Percentiles rank a stretch among this genome's conserved stretches.
These are phyloP conservation scores for Zygosaccharomyces siamensis DNA, from an alignment of 805 yeast species.

Conservation along the genomic window DNA sequence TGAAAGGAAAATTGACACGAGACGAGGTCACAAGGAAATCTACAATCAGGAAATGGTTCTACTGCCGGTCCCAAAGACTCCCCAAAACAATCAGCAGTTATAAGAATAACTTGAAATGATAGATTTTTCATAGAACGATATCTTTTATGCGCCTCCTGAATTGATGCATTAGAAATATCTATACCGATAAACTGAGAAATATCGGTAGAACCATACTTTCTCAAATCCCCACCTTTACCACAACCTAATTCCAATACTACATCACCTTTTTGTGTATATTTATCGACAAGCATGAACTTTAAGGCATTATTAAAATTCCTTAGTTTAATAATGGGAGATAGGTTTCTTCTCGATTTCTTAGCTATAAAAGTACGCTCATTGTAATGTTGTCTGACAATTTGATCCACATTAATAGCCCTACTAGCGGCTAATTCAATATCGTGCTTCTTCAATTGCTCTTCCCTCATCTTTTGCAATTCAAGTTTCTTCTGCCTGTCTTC, in stretches of 20 bases:
- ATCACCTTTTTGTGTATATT: constrained; percentile 50
- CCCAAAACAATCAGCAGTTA: constrained; percentile 90
- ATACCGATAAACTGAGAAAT: constrained; percentile 80
- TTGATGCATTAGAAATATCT: constrained; percentile 86
- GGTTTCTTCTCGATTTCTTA: constrained; percentile 54
- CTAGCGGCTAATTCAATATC: constrained; percentile 36
- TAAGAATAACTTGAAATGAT: constrained; percentile 75
- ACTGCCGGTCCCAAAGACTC: constrained; percentile 63
- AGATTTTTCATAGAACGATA: constrained; percentile 52
- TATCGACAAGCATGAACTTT: constrained; percentile 77
- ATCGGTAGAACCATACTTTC: constrained; percentile 75
- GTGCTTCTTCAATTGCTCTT: constrained; percentile 34
- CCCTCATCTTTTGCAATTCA: constrained; percentile 31
- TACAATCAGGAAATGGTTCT: constrained; percentile 59
- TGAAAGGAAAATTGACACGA: constrained; percentile 91
- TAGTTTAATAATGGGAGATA: constrained; percentile 79
- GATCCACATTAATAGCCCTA: constrained; percentile 46
- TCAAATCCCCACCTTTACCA: constrained; percentile 97
- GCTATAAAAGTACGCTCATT: constrained; percentile 76
- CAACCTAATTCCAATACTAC: constrained; percentile 84
- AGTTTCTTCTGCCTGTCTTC: constrained; percentile 34
- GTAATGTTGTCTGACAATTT: constrained; percentile 75
- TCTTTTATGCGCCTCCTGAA: constrained; percentile 76
- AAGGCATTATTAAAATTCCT: constrained; percentile 89
- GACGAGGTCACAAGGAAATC: constrained; percentile 80